Evolutionary conservation across 2,329 filamentous ascomycete species (phyloP), one percentile per base, ranked within the genome.

Genomic region (Phyllachora maydis): DNA sequence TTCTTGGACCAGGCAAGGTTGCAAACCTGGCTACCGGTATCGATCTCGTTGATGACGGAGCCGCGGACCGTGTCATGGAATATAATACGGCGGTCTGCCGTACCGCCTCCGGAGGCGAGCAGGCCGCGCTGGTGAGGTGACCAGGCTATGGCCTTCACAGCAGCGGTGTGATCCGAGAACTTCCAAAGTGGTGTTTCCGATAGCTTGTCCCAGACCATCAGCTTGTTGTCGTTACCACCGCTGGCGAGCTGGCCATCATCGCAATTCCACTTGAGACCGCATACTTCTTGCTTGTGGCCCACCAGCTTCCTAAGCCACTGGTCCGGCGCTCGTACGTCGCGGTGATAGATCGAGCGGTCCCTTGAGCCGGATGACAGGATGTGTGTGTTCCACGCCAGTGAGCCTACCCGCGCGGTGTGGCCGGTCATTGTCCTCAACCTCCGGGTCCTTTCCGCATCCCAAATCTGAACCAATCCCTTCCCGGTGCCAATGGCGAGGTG

Each of bases 1-100:
- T 93, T 92, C 42, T 90, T 91, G 11, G 76, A 88, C 83, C 90
- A 98, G 4, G 83, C 78, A 20, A 98, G 59, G 41, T 98, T 98
- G 52, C 88, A 98, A n/a, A 98, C 88, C 47, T 98, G 88, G 39
- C 81, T 92, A 23, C 88, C 88, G 0, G 88, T 98, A 42, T 98
- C 88, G 30, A 95, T 70, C 43, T 91, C 83, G 42, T 81, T 85
- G 40, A 81, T 67, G 24, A 73, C 56, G 1, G 66, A 62, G 4
- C 81, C 82, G n/a, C 76, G 76, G 12, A 78, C 56, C 0, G 88
- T 98, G 43, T 98, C 90, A 67, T 91, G 91, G 49, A 98, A 98
- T 35, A 93, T 91, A 47, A 98, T 98, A 16, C 82, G 76, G 26
- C 88, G 68, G 47, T 98, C 88, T 12, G 83, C 88, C 3, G 88